Evolutionary conservation across 768 basidiomycete species (phyloP).

Genomic region (Trametes coccinea): DNA sequence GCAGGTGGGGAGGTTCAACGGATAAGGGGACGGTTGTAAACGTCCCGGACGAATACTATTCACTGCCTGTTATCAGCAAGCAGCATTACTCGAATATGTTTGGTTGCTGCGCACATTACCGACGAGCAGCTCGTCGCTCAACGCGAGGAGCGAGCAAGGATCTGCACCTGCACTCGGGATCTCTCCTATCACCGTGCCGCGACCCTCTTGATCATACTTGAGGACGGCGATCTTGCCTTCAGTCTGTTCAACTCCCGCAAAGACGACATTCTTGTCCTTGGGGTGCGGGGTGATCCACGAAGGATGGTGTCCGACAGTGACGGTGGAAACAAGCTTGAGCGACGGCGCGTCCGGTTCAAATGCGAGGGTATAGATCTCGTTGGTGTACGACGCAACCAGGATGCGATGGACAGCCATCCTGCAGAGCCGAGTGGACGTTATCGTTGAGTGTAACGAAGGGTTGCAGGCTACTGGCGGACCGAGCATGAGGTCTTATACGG

Average conservation of each 20-base stretch:
- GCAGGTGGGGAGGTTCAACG: conserved; percentile 46
- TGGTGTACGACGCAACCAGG: conserved; percentile 65
- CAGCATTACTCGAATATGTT: neutral
- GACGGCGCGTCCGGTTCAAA: conserved; percentile 56
- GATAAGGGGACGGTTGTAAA: conserved; percentile 59
- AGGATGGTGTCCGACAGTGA: conserved; percentile 60
- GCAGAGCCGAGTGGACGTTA: conserved; percentile 9
- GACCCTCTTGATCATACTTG: conserved; percentile 54
- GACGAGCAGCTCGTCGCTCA: conserved; percentile 58
- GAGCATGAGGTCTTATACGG: conserved; percentile 14
- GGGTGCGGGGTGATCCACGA: conserved; percentile 77
- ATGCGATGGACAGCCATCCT: conserved; percentile 40
- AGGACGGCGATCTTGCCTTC: conserved; percentile 67
- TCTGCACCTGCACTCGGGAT: conserved; percentile 56
- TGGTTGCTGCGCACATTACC: conserved; percentile 62
- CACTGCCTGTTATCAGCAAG: conserved; percentile 3
- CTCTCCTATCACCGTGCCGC: conserved; percentile 50
- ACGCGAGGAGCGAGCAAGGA: conserved; percentile 64
- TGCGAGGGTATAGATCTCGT: conserved; percentile 58
- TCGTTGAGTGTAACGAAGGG: conserved; percentile 1
- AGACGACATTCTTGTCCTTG: conserved; percentile 55
- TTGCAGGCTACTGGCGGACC: neutral
- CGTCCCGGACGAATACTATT: conserved; percentile 69
- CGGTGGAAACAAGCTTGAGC: conserved; percentile 45
- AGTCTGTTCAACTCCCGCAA: conserved; percentile 63